Percentiles rank a stretch among this genome's conserved stretches.
Evolutionary conservation across 371 early-diverging fungal species (phyloP).

Genomic region (Phascolomyces articulosus): DNA sequence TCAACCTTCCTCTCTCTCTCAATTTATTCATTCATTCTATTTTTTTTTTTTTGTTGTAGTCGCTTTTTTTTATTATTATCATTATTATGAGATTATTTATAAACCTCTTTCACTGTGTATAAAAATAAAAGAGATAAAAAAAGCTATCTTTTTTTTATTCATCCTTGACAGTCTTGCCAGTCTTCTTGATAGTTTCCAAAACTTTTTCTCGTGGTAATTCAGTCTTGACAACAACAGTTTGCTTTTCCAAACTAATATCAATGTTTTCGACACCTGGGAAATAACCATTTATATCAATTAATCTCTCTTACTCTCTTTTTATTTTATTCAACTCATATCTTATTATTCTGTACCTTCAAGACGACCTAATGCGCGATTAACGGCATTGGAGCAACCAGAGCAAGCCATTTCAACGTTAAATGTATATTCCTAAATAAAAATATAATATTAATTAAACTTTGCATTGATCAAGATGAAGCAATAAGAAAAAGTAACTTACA

Average conservation of each 20-base stretch:
- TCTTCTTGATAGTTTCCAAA: slow-evolving; percentile 74
- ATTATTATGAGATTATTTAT: too few species aligned
- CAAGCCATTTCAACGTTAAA: slow-evolving; percentile 87
- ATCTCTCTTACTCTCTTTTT: neutral
- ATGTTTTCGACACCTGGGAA: slow-evolving; percentile 54
- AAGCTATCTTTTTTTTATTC: slow-evolving; percentile 10
- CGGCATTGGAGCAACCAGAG: slow-evolving; percentile 81
- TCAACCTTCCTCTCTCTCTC: too few species aligned
- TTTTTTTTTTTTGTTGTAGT: neutral
- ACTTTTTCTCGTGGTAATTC: slow-evolving; percentile 59
- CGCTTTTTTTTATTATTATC: neutral
- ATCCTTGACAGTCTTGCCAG: slow-evolving; percentile 58
- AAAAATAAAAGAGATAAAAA: too few species aligned
- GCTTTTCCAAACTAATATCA: slow-evolving; percentile 72
- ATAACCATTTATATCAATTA: neutral
- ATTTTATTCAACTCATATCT: neutral
- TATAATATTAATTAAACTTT: neutral
- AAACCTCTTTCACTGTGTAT: neutral
- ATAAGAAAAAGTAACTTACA: too few species aligned
- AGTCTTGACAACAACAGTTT: slow-evolving; percentile 65
- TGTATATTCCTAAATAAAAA: slow-evolving; percentile 53
- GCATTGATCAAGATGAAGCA: neutral
- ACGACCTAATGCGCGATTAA: slow-evolving; percentile 69
- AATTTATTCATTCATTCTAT: neutral
- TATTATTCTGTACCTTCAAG: slow-evolving; percentile 48